These are phyloP conservation scores for Ramaria sp. DNA, from an alignment of 768 basidiomycete species.

Conservation along the genomic window DNA sequence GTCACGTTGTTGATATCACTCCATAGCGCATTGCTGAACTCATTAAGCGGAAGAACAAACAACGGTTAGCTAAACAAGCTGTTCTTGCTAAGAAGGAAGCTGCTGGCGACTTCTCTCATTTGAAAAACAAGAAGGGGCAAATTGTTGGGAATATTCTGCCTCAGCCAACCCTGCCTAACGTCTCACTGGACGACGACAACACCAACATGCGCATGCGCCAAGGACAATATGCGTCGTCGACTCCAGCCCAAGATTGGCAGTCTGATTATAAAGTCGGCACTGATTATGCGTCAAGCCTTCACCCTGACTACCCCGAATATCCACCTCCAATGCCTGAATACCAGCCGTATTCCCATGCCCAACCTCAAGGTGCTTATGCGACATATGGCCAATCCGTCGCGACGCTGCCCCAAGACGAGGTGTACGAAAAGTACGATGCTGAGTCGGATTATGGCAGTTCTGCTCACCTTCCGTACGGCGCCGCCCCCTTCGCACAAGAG, in stretches of 20 bases:
- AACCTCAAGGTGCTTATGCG: conserved; percentile 36
- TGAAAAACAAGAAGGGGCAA: conserved; percentile 90
- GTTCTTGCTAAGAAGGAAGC: conserved; percentile 87
- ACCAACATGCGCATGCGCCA: conserved; percentile 43
- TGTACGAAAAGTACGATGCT: conserved; percentile 40
- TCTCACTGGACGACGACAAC: conserved; percentile 74
- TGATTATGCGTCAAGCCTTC: neutral
- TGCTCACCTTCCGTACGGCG: conserved; percentile 43
- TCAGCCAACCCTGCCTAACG: conserved; percentile 89
- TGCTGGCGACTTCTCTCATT: conserved; percentile 78
- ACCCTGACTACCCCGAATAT: conserved; percentile 26
- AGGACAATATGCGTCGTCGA: neutral
- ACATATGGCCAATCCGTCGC: conserved; percentile 51
- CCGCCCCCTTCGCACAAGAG: conserved; percentile 45
- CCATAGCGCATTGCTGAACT: conserved; percentile 80
- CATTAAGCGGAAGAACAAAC: conserved; percentile 84
- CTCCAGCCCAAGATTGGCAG: neutral
- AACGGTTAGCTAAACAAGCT: conserved; percentile 71
- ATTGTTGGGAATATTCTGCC: conserved; percentile 70
- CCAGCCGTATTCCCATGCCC: conserved; percentile 47
- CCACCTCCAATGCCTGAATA: conserved; percentile 67
- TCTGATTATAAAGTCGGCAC: neutral
- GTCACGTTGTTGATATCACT: neutral
- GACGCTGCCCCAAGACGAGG: conserved; percentile 35
- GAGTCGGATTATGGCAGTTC: conserved; percentile 49